A percentile compares a stretch with the other conserved stretches of the same genome.
These are phyloP conservation scores for Gracilaria caudata DNA, from an alignment of 23 red algal species.

Conservation along the genomic window DNA sequence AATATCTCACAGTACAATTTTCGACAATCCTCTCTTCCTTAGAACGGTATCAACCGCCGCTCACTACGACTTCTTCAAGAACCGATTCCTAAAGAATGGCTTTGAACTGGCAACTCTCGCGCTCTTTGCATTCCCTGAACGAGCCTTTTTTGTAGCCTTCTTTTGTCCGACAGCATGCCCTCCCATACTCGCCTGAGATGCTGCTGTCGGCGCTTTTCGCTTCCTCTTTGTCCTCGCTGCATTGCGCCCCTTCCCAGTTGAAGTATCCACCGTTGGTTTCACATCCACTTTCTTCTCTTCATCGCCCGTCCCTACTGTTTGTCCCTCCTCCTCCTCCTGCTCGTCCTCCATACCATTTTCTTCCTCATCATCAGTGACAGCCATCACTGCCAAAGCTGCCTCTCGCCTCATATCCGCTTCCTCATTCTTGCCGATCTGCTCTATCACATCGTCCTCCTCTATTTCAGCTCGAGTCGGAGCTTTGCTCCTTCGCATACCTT, in stretches of 20 bases:
- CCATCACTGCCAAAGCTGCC: constrained; percentile 18
- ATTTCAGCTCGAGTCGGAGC: not conserved
- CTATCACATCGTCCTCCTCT: constrained; percentile 7
- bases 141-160: constrained; percentile 2
- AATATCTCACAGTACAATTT: not conserved
- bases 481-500: constrained; percentile 22
- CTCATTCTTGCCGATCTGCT: not conserved
- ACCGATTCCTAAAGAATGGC: constrained; percentile 32
- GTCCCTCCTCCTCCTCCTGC: not conserved
- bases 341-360: not conserved
- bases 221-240: not conserved
- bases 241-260: not conserved
- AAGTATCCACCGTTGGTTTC: not conserved
- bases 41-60: not conserved
- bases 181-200: constrained; percentile 39
- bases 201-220: not conserved
- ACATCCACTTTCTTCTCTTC: not conserved
- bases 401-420: constrained; percentile 2
- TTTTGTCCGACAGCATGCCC: not conserved
- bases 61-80: constrained; percentile 27
- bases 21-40: no score
- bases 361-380: constrained; percentile 60
- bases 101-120: not conserved
- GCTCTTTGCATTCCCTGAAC: not conserved
- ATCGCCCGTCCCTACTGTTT: not conserved